phyloP scores from a whole-genome alignment of 805 yeast species.

The Zygosaccharomyces lentus region DNA sequence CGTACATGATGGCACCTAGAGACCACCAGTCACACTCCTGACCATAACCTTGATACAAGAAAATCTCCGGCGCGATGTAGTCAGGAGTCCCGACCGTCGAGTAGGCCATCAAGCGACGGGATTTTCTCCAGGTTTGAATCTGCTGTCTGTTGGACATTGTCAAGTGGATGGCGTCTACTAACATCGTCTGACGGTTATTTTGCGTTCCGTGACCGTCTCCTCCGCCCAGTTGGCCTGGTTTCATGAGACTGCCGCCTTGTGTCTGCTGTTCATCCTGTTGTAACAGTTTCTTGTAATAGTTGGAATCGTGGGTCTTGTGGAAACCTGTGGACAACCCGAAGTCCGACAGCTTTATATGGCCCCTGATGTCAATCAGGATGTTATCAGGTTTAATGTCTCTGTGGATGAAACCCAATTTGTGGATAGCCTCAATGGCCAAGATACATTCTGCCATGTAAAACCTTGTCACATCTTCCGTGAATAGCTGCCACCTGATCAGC shows the following conservation, averaged over 20 bases:
- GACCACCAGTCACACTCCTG: constrained; percentile 99
- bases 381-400: constrained; percentile 98
- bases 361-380: constrained; percentile 77
- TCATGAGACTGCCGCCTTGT: constrained; percentile 30
- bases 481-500: constrained; percentile 91
- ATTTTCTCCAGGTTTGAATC: constrained; percentile 93
- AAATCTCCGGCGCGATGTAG: constrained; percentile 93
- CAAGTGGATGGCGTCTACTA: constrained; percentile 91
- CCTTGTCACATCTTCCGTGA: constrained; percentile 87
- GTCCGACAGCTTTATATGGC: constrained; percentile 78
- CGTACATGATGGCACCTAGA: constrained; percentile 93
- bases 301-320: constrained; percentile 88
- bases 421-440: constrained; percentile 89
- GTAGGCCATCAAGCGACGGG: constrained; percentile 88
- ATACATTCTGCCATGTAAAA: constrained; percentile 97
- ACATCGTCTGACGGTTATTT: constrained; percentile 64
- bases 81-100: constrained; percentile 97
- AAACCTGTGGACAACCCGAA: constrained; percentile 89
- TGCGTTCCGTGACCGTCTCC: constrained; percentile 12
- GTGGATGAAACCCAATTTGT: constrained; percentile 89
- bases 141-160: constrained; percentile 94
- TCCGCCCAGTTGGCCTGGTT: constrained; percentile 34
- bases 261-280: constrained; percentile 51
- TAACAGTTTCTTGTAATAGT: constrained; percentile 74
- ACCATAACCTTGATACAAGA: constrained; percentile 89